phyloP scores from a whole-genome alignment of 2,329 filamentous ascomycete genomes.

The Aspergillus neoniger region DNA sequence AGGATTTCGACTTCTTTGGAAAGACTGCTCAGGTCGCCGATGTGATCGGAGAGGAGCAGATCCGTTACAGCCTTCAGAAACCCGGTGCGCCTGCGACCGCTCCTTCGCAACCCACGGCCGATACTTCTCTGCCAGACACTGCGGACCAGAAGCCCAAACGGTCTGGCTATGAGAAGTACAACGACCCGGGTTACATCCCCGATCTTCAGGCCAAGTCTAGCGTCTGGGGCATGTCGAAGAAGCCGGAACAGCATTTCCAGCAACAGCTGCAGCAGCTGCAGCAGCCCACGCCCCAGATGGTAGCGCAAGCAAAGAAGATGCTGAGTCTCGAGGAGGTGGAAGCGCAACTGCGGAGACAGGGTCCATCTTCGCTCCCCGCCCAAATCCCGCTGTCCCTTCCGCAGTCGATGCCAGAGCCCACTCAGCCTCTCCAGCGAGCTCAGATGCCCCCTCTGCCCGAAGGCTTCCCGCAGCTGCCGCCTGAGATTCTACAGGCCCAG shows the following conservation, averaged over 20 bases:
- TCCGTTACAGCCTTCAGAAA: constrained; percentile 76
- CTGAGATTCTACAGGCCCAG: constrained; percentile 52
- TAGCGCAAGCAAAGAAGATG: constrained; percentile 67
- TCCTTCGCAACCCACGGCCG: constrained; percentile 36
- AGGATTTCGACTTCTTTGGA: constrained; percentile 96
- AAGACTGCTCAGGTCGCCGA: constrained; percentile 83
- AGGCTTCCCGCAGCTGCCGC: constrained; percentile 39
- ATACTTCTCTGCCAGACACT: constrained; percentile 46
- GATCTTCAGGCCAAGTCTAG: constrained; percentile 91
- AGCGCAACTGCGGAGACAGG: constrained; percentile 79
- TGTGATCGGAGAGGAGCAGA: constrained; percentile 87
- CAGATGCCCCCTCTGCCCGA: constrained; percentile 37
- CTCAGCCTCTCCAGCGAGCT: constrained; percentile 34
- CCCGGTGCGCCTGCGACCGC: constrained; percentile 50
- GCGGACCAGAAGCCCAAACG: constrained; percentile 61
- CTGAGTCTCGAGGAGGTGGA: constrained; percentile 98
- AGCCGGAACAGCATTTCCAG: constrained; percentile 24
- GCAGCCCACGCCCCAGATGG: constrained; percentile 21
- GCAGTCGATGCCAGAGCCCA: constrained; percentile 31
- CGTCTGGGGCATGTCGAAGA: constrained; percentile 74
- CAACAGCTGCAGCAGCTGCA: neutral
- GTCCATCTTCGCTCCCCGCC: constrained; percentile 34
- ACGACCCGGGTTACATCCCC: constrained; percentile 78
- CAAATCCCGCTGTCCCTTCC: constrained; percentile 32
- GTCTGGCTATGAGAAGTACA: constrained; percentile 90